Evolutionary conservation across 1,284 basidiomycete genomes (phyloP), one percentile per base, ranked within the genome.

Genomic region (Abortiporus biennis): DNA sequence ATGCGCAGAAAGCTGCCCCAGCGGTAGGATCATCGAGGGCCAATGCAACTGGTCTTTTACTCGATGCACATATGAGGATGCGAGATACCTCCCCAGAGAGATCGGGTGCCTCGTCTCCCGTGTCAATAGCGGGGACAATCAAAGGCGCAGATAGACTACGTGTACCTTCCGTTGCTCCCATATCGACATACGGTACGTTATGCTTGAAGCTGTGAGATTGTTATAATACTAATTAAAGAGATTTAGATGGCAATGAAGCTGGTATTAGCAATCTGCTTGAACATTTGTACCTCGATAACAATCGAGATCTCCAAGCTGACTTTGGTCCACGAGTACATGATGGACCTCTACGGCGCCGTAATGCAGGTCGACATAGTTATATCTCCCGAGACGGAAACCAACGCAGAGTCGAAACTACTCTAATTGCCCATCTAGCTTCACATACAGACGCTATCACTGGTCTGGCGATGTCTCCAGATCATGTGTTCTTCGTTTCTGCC

Each of bases 381-480:
- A 66, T 78, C 5, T 62, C 74, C 2, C 69, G 85, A 32, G 82
- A 85, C 50, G 74, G 65, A 9, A 64, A 34, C 17, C 30, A 59
- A 42, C 72, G 75, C 27, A 79, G 74, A 27, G 69, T 76, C 4
- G 88, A 91, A 47, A 85, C 87, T 0, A 84, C 75, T 0, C 75
- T 95, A 47, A 80, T 96, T 38, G 84, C 87, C 0, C 86, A 95
- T 59, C 73, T 95, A n/a, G 76, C 77, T 16, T 90, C 91, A 6
- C 93, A 97, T 56, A 77, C 80, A 0, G 86, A 84, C 13, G 72
- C 79, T 1, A 72, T 99, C 46, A 92, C 85, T 1, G 76, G 81
- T 1, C 69, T 99, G 13, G 85, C 85, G 0, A 88, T 95, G 8
- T 86, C 95, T 1, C 92, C 93, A 0, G 96, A 99, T 58, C 92